A percentile compares a stretch with the other conserved stretches of the same genome.
Evolutionary conservation across 805 yeast species (phyloP).

Genomic region (Candida easanensis): DNA sequence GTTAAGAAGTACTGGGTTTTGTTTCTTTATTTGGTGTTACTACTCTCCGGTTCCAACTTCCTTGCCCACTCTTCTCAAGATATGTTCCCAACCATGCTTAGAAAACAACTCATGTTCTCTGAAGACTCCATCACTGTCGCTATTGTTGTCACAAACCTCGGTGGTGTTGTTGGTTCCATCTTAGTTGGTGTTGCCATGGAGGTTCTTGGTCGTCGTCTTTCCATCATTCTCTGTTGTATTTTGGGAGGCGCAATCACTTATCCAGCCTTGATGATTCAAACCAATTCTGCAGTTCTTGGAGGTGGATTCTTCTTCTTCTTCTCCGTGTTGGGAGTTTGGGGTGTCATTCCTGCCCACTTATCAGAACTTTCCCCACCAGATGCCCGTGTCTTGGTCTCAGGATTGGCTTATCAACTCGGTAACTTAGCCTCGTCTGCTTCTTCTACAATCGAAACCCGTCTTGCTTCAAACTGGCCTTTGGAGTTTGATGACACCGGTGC

Average conservation of each 20-base stretch:
- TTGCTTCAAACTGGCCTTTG: slow-evolving; percentile 60
- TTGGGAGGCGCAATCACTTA: slow-evolving; percentile 60
- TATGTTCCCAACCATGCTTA: slow-evolving; percentile 62
- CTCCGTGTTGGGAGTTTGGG: slow-evolving; percentile 73
- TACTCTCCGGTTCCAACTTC: slow-evolving; percentile 70
- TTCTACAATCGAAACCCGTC: slow-evolving; percentile 62
- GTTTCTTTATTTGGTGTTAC: slow-evolving; percentile 51
- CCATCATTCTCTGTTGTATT: slow-evolving; percentile 49
- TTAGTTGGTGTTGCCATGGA: slow-evolving; percentile 54
- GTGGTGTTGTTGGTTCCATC: slow-evolving; percentile 65
- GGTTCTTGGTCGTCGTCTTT: slow-evolving; percentile 62
- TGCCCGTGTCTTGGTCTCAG: slow-evolving; percentile 59
- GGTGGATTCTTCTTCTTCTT: slow-evolving; percentile 66
- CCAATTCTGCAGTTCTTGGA: slow-evolving; percentile 42
- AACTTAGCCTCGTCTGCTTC: slow-evolving; percentile 71
- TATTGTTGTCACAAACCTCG: slow-evolving; percentile 60
- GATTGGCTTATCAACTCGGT: slow-evolving; percentile 68
- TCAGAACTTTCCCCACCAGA: slow-evolving; percentile 66
- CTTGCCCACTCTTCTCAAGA: slow-evolving; percentile 75
- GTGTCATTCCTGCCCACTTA: slow-evolving; percentile 63
- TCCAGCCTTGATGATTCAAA: slow-evolving; percentile 49
- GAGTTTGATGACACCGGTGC: slow-evolving; percentile 30
- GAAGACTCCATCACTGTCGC: slow-evolving; percentile 53
- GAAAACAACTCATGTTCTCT: slow-evolving; percentile 47
- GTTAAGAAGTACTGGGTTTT: slow-evolving; percentile 58